Evolutionary conservation across 495 filamentous ascomycete species (phyloP).

Genomic region (Aspergillus nanangensis): DNA sequence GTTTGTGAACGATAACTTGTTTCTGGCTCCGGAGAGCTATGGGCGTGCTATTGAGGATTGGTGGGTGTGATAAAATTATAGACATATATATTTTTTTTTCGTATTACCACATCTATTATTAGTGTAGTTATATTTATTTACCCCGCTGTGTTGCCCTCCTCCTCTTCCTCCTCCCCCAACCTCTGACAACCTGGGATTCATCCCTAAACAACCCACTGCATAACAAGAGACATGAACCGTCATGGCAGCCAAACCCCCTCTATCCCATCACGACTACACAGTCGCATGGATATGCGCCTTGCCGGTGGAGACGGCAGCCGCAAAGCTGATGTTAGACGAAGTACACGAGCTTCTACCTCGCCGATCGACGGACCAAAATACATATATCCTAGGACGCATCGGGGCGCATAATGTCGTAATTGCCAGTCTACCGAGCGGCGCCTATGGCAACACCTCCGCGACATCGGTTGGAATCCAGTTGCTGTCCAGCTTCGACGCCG

Average conservation of each 20-base stretch:
- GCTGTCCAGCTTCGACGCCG: neutral
- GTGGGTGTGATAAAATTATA: no score
- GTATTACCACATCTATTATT: no score
- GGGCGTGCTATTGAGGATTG: slow-evolving; percentile 31
- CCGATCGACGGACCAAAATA: neutral
- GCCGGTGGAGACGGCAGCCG: slow-evolving; percentile 33
- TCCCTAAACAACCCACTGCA: no score
- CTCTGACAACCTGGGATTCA: no score
- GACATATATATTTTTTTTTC: no score
- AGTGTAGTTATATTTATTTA: no score
- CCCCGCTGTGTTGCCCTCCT: no score
- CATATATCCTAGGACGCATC: neutral
- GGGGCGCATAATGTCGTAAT: neutral
- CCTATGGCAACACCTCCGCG: neutral
- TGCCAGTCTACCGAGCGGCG: neutral
- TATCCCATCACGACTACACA: slow-evolving; percentile 40
- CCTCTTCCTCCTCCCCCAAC: no score
- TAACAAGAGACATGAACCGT: no score
- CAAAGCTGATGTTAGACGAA: slow-evolving; percentile 12
- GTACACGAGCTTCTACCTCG: neutral
- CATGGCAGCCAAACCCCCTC: no score
- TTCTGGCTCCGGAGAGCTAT: slow-evolving; percentile 29
- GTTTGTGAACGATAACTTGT: slow-evolving; percentile 17
- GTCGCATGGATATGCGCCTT: slow-evolving; percentile 48
- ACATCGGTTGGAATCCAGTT: neutral